These are phyloP conservation scores for Verbascum thapsus DNA, from an alignment of 257 asterid species.

Conservation along the genomic window DNA sequence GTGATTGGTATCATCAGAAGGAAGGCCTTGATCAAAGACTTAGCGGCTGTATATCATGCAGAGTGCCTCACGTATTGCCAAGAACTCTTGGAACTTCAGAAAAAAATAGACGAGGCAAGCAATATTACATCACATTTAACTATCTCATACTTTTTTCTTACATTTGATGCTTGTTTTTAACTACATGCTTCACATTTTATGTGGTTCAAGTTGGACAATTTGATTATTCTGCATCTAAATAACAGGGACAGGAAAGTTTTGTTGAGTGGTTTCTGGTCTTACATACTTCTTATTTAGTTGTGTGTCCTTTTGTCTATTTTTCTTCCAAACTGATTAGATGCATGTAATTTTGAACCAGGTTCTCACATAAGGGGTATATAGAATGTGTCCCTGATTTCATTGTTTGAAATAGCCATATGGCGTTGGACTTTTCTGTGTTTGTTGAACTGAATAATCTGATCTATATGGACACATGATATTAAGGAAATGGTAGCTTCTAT, in stretches of 20 bases:
- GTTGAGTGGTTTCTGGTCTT: not conserved
- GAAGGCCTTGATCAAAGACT: conserved; percentile 82
- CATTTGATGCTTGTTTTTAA: conserved; percentile 1
- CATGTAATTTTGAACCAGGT: too few species aligned
- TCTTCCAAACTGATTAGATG: conserved; percentile 6
- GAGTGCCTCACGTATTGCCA: conserved; percentile 94
- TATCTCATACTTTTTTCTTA: conserved; percentile 9
- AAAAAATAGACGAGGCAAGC: conserved; percentile 76
- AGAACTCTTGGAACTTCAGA: conserved; percentile 88
- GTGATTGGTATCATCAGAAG: conserved; percentile 91
- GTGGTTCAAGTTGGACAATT: conserved; percentile 1
- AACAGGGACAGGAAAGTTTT: not conserved
- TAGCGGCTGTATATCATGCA: conserved; percentile 87
- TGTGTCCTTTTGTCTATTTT: not conserved
- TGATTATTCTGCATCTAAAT: not conserved
- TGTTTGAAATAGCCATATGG: not conserved
- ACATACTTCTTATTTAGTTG: not conserved
- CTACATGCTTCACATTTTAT: not conserved
- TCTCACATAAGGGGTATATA: too few species aligned
- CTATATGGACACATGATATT: too few species aligned
- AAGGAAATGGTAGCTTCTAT: too few species aligned
- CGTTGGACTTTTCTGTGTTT: too few species aligned
- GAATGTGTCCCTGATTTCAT: too few species aligned
- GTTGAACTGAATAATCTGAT: too few species aligned
- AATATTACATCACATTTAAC: conserved; percentile 6